These are phyloP conservation scores for Magnaporthiopsis poae DNA, from an alignment of 2,329 filamentous ascomycete species.

Conservation along the genomic window DNA sequence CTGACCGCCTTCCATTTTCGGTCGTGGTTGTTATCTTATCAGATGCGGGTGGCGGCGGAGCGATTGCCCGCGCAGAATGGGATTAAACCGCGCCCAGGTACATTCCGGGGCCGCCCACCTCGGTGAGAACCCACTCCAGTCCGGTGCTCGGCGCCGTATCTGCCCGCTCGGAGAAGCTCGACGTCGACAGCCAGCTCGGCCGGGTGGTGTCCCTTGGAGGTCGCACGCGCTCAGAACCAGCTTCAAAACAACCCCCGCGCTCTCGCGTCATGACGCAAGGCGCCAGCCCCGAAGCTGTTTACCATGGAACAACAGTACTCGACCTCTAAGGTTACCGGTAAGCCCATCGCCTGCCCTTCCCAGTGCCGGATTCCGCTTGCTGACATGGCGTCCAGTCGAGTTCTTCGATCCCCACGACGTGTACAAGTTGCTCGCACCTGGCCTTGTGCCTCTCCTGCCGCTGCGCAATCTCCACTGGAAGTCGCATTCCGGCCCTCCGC, in stretches of 20 bases:
- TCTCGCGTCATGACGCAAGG: background rate
- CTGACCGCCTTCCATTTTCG: background rate
- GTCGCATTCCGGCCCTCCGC: conserved; percentile 77
- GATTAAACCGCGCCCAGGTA: too few relatives aligned
- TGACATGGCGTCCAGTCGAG: conserved; percentile 54
- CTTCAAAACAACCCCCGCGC: background rate
- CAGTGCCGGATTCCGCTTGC: background rate
- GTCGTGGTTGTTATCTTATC: background rate
- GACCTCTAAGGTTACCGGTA: conserved; percentile 70
- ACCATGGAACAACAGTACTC: conserved; percentile 58
- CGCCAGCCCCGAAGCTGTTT: conserved; percentile 19
- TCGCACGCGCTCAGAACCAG: background rate
- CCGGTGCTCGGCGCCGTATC: background rate
- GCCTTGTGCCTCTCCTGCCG: conserved; percentile 69
- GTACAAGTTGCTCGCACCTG: conserved; percentile 70
- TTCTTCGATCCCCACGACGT: conserved; percentile 89
- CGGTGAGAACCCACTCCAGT: background rate
- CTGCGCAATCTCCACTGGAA: conserved; percentile 94
- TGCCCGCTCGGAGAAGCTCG: too few relatives aligned
- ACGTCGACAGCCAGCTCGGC: too few relatives aligned
- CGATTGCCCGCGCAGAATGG: too few relatives aligned
- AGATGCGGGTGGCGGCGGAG: background rate
- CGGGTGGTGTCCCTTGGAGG: background rate
- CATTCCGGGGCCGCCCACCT: background rate
- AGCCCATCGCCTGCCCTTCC: conserved; percentile 1